Conservation (phyloP, 1,284 basidiomycete species). For the Malassezia nana region DNA sequence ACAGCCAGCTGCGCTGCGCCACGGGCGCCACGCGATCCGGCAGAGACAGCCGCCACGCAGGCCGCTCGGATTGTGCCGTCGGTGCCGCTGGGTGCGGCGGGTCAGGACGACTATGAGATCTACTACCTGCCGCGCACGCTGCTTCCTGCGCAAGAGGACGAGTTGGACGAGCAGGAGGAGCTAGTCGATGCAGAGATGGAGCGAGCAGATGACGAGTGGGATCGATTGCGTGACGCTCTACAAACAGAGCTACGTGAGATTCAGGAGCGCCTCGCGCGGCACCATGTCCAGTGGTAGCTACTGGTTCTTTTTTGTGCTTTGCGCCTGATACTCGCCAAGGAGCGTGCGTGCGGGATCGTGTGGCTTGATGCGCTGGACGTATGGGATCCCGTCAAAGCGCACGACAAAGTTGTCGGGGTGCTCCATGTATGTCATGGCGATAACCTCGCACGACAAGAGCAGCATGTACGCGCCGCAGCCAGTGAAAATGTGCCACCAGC, state of each 20-base stretch:
- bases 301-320: background rate
- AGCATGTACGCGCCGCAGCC: constrained; percentile 51
- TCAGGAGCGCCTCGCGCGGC: constrained; percentile 3
- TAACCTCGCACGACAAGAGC: constrained; percentile 37
- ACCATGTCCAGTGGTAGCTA: constrained; percentile 10
- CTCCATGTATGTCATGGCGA: constrained; percentile 30
- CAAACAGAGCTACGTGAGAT: constrained; percentile 5
- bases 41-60: background rate
- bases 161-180: constrained; percentile 21
- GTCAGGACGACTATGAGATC: constrained; percentile 4
- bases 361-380: constrained; percentile 21
- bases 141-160: constrained; percentile 17
- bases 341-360: constrained; percentile 12
- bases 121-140: constrained; percentile 20
- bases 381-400: constrained; percentile 16
- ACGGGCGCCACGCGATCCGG: background rate
- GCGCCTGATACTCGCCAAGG: background rate
- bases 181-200: constrained; percentile 13
- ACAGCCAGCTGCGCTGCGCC: background rate
- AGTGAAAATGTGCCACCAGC: constrained; percentile 54
- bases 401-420: constrained; percentile 21
- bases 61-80: constrained; percentile 3
- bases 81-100: background rate
- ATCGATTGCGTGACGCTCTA: constrained; percentile 3
- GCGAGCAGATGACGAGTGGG: constrained; percentile 18